Base-by-base conservation (phyloP, 148 eudicot genomes). In the Rhododendron molle region DNA sequence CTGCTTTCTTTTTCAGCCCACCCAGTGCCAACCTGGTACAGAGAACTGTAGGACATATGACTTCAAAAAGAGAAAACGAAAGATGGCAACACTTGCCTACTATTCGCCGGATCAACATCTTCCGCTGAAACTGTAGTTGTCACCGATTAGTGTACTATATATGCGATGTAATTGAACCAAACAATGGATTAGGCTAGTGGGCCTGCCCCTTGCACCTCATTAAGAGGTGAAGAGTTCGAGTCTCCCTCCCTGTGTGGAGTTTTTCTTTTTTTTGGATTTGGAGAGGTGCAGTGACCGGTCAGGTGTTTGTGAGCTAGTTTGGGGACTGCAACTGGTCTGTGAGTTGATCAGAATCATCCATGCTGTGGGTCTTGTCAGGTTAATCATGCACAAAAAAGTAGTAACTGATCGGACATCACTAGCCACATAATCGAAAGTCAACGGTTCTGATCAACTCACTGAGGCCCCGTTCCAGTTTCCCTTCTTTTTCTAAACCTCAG, bases 1-100 rank as follows among this genome's bases (percentile, higher is more conserved):
- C n/a, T 81, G 83, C 49, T 38, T 81, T 36, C 83, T 58, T 32
- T 81, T 21, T 34, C 83, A 34, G 16, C 83, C 83, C 36, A 32
- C 69, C 26, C 44, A 32, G 49, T 60, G 71, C 73, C 83, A 36
- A 60, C 73, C 3, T 11, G 60, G 62, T 69, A 71, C 85, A 67
- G 85, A 14, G 23, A 67, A 12, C 13, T 69, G 74, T 28, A 28
- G 74, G 74, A 69, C 36, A 69, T 26, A 11, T 69, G 38, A 69
- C 34, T 30, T 28, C 2, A 69, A 69, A 2, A 40, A 1, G 28
- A 46, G 36, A 52, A 52, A 46, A 23, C 20, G 2, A 81, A 38
- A 81, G 71, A 54, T 60, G 4, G 50, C 47, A 38, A 28, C 47
- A 38, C 21, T 58, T 38, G 36, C 36, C 16, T 40, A 72, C 32